A percentile compares a stretch with the other conserved stretches of the same genome.
Evolutionary conservation across 768 basidiomycete genomes (phyloP).

Genomic region (Lentinula guzmanii): DNA sequence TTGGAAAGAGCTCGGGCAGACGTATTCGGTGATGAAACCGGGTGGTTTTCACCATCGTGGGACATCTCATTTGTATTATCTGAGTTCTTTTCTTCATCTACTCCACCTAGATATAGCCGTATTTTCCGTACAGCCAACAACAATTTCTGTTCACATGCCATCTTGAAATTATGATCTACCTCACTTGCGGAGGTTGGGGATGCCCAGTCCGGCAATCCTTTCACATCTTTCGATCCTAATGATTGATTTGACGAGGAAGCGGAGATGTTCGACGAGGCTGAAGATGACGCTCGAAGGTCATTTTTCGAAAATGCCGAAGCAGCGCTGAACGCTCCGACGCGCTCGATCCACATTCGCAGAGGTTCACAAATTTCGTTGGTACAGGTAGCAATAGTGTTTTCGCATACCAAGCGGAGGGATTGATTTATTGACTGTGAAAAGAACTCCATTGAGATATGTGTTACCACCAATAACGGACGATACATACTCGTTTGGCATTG

Average conservation of each 20-base stretch:
- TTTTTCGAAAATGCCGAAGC: background rate
- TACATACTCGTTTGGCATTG: conserved; percentile 6
- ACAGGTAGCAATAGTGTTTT: background rate
- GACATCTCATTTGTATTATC: background rate
- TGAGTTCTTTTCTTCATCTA: conserved; percentile 40
- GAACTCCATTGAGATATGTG: background rate
- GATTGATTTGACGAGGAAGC: conserved; percentile 1
- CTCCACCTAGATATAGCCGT: conserved; percentile 75
- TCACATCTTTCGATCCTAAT: conserved; percentile 9
- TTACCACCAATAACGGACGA: background rate
- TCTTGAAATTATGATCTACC: conserved; percentile 50
- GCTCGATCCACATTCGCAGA: conserved; percentile 3
- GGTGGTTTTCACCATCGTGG: background rate
- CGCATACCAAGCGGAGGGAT: conserved; percentile 4
- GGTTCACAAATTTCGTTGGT: conserved; percentile 4
- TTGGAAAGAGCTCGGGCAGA: background rate
- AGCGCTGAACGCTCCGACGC: conserved; percentile 4
- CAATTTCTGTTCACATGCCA: conserved; percentile 49
- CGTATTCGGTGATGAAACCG: background rate
- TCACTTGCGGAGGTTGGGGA: conserved; percentile 40
- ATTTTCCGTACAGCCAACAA: conserved; percentile 52
- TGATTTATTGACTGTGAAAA: background rate
- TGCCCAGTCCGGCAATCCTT: conserved; percentile 33
- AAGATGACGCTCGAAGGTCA: background rate
- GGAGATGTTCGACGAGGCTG: background rate